phyloP scores from a whole-genome alignment of 2,329 filamentous ascomycete species.

The Microascus cirrosus region DNA sequence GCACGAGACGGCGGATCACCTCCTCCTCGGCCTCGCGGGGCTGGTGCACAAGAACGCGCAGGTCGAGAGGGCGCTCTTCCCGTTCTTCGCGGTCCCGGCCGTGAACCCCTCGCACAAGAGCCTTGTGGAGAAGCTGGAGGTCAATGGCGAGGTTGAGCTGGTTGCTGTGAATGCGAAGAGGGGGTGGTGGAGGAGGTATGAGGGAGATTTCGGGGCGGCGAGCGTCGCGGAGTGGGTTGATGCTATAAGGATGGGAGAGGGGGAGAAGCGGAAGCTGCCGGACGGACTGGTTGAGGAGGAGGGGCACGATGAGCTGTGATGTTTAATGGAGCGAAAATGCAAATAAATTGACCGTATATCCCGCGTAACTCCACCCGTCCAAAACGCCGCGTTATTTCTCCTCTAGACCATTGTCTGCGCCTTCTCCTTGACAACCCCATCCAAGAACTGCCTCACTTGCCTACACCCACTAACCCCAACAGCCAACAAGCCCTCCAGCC shows the following conservation, averaged over 20 bases:
- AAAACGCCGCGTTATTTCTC: background rate
- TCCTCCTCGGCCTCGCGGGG: constrained; percentile 54
- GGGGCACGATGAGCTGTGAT: constrained; percentile 12
- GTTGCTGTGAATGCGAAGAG: constrained; percentile 78
- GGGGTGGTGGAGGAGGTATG: constrained; percentile 73
- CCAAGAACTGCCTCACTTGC: constrained; percentile 70
- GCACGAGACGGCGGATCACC: constrained; percentile 41
- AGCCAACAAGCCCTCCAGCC: constrained; percentile 85
- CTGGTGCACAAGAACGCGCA: constrained; percentile 65
- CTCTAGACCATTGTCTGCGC: constrained; percentile 41
- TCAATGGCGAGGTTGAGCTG: constrained; percentile 55
- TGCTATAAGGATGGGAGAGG: constrained; percentile 80
- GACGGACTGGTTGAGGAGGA: constrained; percentile 40
- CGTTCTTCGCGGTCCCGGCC: constrained; percentile 69
- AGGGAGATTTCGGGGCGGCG: constrained; percentile 45
- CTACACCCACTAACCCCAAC: constrained; percentile 88
- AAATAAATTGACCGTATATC: background rate
- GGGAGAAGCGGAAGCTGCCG: constrained; percentile 65
- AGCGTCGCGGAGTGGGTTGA: constrained; percentile 81
- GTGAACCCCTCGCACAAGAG: constrained; percentile 30
- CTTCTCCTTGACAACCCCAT: constrained; percentile 65
- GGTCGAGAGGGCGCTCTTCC: constrained; percentile 61
- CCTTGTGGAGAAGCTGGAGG: constrained; percentile 35
- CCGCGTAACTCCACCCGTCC: background rate
- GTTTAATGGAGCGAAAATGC: background rate